Percentiles rank a stretch among this genome's conserved stretches.
phyloP scores from a whole-genome alignment of 495 filamentous ascomycete genomes.

The Penicillium waksmanii region DNA sequence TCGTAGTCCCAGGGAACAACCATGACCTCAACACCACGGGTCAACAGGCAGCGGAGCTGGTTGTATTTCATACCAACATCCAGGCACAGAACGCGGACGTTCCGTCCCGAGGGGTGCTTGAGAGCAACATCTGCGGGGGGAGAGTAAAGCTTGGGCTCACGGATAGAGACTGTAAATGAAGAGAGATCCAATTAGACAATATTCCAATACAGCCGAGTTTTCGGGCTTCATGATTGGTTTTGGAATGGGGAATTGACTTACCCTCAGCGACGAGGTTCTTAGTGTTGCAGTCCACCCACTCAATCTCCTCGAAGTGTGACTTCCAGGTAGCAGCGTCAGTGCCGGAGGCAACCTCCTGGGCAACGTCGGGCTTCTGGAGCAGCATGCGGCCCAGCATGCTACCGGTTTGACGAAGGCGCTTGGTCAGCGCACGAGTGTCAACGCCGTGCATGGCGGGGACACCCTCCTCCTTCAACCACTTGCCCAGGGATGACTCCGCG shows the following conservation, averaged over 20 bases:
- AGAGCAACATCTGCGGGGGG: conserved; percentile 67
- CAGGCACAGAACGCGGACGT: conserved; percentile 83
- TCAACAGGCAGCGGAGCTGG: conserved; percentile 89
- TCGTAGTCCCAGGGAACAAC: conserved; percentile 96
- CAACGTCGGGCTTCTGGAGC: conserved; percentile 60
- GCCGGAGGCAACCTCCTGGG: conserved; percentile 52
- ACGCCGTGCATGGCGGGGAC: conserved; percentile 97
- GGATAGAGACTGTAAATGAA: conserved; percentile 73
- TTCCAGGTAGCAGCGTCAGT: conserved; percentile 59
- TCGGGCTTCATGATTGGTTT: background rate
- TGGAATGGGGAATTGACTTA: conserved; percentile 50
- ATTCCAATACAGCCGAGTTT: background rate
- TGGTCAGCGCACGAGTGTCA: conserved; percentile 91
- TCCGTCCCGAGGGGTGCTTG: conserved; percentile 84
- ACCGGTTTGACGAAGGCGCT: conserved; percentile 88
- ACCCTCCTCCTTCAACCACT: conserved; percentile 94
- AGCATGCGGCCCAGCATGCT: conserved; percentile 95
- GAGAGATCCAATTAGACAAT: conserved; percentile 7
- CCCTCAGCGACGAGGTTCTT: conserved; percentile 93
- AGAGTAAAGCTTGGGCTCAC: conserved; percentile 77
- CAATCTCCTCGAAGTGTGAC: conserved; percentile 70
- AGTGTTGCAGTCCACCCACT: conserved; percentile 89
- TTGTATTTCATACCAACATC: conserved; percentile 98
- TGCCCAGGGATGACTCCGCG: conserved; percentile 82
- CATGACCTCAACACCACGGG: conserved; percentile 89